phyloP scores from a whole-genome alignment of 768 basidiomycete genomes.

The Suillus variegatus region DNA sequence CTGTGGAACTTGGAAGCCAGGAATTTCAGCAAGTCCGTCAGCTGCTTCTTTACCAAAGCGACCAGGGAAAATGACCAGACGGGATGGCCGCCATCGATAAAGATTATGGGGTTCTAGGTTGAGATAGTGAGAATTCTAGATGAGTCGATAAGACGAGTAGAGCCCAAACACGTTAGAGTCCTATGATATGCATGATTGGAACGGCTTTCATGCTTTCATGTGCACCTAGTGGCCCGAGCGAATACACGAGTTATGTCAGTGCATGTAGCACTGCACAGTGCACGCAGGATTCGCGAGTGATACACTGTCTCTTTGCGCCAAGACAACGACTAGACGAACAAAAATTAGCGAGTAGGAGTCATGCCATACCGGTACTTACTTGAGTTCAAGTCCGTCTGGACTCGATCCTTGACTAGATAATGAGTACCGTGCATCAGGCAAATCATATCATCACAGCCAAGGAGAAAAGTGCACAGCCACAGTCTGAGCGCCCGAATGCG shows the following conservation, averaged over 20 bases:
- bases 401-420: neutral
- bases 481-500: neutral
- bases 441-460: neutral
- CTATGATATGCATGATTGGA: neutral
- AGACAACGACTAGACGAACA: neutral
- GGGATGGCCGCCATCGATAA: neutral
- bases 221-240: neutral
- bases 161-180: neutral
- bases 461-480: neutral
- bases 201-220: neutral
- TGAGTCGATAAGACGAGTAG: neutral
- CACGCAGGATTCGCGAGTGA: neutral
- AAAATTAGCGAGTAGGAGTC: neutral
- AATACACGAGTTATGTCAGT: neutral
- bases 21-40: neutral
- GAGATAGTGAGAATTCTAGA: neutral
- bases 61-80: neutral
- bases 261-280: neutral
- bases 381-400: neutral
- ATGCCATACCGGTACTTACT: neutral
- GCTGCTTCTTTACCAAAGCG: neutral
- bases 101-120: neutral
- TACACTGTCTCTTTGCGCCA: neutral
- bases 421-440: neutral
- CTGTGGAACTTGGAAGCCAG: neutral